Evolutionary conservation across 2,329 filamentous ascomycete genomes (phyloP).

Genomic region (Neonectria punicea): DNA sequence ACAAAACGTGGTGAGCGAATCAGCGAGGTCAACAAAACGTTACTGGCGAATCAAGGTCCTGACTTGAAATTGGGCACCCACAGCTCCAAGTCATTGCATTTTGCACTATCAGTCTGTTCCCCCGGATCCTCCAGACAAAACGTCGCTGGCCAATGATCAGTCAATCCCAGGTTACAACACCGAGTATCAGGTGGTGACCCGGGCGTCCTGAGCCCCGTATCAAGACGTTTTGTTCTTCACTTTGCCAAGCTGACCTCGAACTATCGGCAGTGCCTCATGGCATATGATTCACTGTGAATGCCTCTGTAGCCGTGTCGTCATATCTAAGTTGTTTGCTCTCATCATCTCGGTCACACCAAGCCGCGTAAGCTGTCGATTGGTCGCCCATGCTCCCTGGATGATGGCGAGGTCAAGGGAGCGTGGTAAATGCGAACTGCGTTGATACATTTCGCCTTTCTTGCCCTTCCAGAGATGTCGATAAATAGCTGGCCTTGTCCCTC

Average conservation of each 20-base stretch:
- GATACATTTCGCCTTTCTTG: neutral
- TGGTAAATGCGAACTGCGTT: neutral
- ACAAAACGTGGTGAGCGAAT: neutral
- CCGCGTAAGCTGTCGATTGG: neutral
- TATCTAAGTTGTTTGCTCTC: neutral
- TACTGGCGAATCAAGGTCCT: neutral
- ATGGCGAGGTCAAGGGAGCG: neutral
- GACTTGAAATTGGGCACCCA: too few species aligned
- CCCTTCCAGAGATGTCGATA: neutral
- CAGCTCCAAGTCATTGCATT: too few species aligned
- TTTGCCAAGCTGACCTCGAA: too few species aligned
- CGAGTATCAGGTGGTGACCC: too few species aligned
- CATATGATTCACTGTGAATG: too few species aligned
- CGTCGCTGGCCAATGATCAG: neutral
- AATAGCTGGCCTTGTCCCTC: neutral
- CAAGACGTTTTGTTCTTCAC: too few species aligned
- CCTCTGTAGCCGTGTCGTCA: too few species aligned
- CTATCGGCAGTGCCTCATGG: too few species aligned
- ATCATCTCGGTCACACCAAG: neutral
- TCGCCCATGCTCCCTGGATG: neutral
- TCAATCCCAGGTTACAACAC: neutral
- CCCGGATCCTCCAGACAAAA: neutral
- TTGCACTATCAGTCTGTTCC: neutral
- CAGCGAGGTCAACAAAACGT: neutral
- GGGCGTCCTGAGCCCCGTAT: too few species aligned